Evolutionary conservation across 495 filamentous ascomycete genomes (phyloP), one percentile per base, ranked within the genome.

Genomic region (Aspergillus olivimuriae): DNA sequence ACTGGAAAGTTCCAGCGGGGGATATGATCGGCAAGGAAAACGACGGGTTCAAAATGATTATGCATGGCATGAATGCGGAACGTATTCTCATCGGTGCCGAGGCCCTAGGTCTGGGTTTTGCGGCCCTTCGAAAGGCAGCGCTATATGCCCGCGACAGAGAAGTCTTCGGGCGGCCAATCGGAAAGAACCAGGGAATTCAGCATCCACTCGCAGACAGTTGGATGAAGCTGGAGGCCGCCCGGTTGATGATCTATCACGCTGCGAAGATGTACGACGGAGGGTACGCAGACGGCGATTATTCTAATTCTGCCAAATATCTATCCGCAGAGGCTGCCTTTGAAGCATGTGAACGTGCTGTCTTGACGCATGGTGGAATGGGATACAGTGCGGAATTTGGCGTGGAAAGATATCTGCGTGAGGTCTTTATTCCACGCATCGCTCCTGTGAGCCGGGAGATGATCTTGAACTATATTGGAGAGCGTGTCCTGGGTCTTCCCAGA

Each of bases 61-160:
- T 84, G 7, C 82, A 84, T 55, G 81, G 82, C 30, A 82, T 86
- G 82, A 86, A 84, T 48, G 80, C 81, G 4, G 82, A 86, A 59
- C 74, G 81, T 18, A 80, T 77, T 50, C 71, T 84, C 2, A 70
- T 84, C 0, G 80, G 77, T 17, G 82, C 79, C 26, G 82, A 85
- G 68, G 80, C 82, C 5, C 64, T 85, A 2, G 81, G 82, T 1
- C 63, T 85, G 4, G 82, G 82, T 1, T 84, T 83, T 50, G 78
- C 72, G 4, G 81, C 80, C 6, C 59, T 86, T 23, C 62, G 62
- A 19, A 62, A 63, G 34, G 78, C 81, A 1, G 57, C 76, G 1
- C 59, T 57, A 5, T 84, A 85, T 51, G 78, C 81, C 4, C 61
- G 69, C 37, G 76, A 82, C 42, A 58, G 81, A 2, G 53, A 72